Conservation (phyloP, 768 basidiomycete genomes). For the Podaxis sp. region DNA sequence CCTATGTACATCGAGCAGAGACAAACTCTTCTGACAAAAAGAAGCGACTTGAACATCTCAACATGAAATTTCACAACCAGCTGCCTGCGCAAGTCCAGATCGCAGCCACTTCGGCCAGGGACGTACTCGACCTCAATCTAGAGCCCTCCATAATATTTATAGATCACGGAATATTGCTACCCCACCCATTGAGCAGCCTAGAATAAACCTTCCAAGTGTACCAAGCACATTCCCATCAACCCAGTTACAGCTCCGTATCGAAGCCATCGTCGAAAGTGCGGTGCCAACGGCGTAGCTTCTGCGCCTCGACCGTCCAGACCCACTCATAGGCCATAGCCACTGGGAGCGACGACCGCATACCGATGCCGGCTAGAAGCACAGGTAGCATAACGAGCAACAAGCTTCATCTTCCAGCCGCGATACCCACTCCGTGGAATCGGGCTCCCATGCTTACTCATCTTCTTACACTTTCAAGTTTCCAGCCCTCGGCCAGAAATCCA, state of each 20-base stretch:
- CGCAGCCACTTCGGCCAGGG: too few species aligned
- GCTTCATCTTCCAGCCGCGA: too few species aligned
- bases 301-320: background rate
- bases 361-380: too few species aligned
- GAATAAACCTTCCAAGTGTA: background rate
- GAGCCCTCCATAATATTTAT: background rate
- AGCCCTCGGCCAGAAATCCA: background rate
- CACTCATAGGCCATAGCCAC: background rate
- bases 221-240: background rate
- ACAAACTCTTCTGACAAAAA: too few species aligned
- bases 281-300: background rate
- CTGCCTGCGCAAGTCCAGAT: too few species aligned
- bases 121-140: background rate
- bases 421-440: background rate
- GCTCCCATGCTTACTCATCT: background rate
- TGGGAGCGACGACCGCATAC: background rate
- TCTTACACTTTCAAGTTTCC: background rate
- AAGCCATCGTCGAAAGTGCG: background rate
- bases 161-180: background rate
- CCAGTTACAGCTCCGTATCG: background rate
- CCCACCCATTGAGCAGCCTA: background rate
- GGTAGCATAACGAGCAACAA: too few species aligned
- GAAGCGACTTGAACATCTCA: too few species aligned
- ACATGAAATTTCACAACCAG: too few species aligned
- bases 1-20: background rate